These are phyloP conservation scores for Russula abietina DNA, from an alignment of 768 basidiomycete genomes.

Conservation along the genomic window DNA sequence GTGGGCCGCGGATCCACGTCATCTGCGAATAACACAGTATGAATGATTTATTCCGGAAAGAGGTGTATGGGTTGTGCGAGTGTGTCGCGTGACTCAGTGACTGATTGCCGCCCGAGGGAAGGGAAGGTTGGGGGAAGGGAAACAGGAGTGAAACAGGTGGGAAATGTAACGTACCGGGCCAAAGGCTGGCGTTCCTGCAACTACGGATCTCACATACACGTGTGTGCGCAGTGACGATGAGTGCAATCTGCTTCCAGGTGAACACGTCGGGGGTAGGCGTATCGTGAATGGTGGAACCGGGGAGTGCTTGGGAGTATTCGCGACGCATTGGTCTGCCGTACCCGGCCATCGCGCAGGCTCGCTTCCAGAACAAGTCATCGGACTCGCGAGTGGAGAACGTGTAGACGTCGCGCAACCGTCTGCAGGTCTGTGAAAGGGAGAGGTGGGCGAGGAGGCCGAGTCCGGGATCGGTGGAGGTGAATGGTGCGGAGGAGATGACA, in stretches of 20 bases:
- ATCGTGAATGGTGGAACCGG: background rate
- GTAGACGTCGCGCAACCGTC: slow-evolving; percentile 19
- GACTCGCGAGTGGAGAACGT: slow-evolving; percentile 14
- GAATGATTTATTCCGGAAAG: background rate
- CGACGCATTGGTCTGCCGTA: slow-evolving; percentile 25
- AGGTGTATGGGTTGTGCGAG: background rate
- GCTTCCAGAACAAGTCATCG: slow-evolving; percentile 23
- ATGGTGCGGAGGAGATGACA: slow-evolving; percentile 18
- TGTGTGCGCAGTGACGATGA: slow-evolving; percentile 19
- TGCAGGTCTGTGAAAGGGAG: slow-evolving; percentile 21
- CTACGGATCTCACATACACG: slow-evolving; percentile 24
- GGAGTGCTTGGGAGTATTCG: slow-evolving; percentile 16
- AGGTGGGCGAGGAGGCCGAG: slow-evolving; percentile 22
- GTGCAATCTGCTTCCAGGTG: slow-evolving; percentile 23
- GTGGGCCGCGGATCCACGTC: slow-evolving; percentile 8
- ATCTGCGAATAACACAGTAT: background rate
- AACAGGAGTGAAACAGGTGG: background rate
- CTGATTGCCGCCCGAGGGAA: background rate
- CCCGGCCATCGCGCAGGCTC: slow-evolving; percentile 18
- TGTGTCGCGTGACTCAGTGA: background rate
- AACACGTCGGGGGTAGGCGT: slow-evolving; percentile 8
- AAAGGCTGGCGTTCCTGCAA: slow-evolving; percentile 22
- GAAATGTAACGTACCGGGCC: slow-evolving; percentile 22
- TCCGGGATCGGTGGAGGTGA: slow-evolving; percentile 15
- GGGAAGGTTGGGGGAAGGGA: background rate